Percentiles rank a stretch among this genome's conserved stretches.
Conservation (phyloP, 192 early-diverging fungal genomes). For the Linnemannia exigua region DNA sequence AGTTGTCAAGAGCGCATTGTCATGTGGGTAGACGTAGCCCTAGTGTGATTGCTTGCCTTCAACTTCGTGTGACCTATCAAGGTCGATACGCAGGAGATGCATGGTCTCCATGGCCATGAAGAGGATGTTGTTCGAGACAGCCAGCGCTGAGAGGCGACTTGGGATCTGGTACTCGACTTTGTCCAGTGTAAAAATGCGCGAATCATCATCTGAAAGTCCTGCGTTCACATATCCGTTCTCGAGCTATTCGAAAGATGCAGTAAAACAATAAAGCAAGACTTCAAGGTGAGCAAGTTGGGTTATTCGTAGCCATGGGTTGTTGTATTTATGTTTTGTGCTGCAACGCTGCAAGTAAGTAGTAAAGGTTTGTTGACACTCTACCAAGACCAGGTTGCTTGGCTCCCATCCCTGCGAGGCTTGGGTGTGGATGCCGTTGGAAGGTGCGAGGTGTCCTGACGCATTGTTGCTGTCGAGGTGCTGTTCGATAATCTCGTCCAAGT, state of each 20-base stretch:
- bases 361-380: constrained; percentile 1
- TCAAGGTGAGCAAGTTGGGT: too few species aligned
- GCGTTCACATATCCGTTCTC: constrained; percentile 71
- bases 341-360: background rate
- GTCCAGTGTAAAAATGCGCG: constrained; percentile 85
- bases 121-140: constrained; percentile 89
- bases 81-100: constrained; percentile 88
- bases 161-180: constrained; percentile 92
- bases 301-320: too few species aligned
- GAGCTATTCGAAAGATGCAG: constrained; percentile 43
- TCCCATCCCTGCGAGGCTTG: constrained; percentile 54
- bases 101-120: constrained; percentile 83
- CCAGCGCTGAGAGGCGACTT: constrained; percentile 76
- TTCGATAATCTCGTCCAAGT: constrained; percentile 53
- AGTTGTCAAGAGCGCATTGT: background rate
- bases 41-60: constrained; percentile 67
- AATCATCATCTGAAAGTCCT: constrained; percentile 63
- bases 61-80: constrained; percentile 84
- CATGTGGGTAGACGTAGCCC: too few species aligned
- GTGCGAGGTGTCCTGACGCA: constrained; percentile 8
- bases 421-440: constrained; percentile 29
- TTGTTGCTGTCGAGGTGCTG: constrained; percentile 38
- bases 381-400: constrained; percentile 50
- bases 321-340: background rate
- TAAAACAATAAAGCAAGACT: constrained; percentile 7